phyloP scores from a whole-genome alignment of 257 asterid genomes.

The Solanum clarkiae region DNA sequence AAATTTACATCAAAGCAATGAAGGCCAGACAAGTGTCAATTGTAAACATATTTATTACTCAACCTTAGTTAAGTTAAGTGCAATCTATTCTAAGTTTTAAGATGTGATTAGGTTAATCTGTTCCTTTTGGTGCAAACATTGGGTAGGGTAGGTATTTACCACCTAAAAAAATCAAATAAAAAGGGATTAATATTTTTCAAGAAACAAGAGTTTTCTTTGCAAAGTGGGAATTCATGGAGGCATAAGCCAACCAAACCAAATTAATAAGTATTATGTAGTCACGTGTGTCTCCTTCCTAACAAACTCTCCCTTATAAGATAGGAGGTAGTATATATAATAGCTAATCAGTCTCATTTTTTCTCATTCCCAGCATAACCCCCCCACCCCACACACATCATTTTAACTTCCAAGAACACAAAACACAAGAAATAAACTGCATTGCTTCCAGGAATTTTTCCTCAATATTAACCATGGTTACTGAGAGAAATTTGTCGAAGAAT shows the following conservation, averaged over 20 bases:
- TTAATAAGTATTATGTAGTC: not conserved
- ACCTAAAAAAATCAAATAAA: not conserved
- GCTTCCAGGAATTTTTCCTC: not conserved
- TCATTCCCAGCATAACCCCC: not conserved
- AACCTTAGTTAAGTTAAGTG: not conserved
- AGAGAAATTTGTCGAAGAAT: conserved; percentile 22
- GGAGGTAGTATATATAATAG: not conserved
- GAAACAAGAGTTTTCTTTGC: not conserved
- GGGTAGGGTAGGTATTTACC: not conserved
- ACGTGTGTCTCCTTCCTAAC: not conserved
- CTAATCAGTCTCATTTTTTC: not conserved
- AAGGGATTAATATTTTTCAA: not conserved
- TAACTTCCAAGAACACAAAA: not conserved
- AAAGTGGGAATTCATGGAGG: not conserved
- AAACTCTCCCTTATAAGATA: not conserved
- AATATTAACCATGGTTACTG: conserved; percentile 22
- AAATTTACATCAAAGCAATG: not conserved
- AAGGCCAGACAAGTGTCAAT: not conserved
- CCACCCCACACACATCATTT: not conserved
- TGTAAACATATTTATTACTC: not conserved
- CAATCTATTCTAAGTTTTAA: not conserved
- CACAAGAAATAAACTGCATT: not conserved
- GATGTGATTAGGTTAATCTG: not conserved
- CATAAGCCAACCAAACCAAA: not conserved
- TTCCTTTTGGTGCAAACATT: not conserved